Evolutionary conservation across 257 asterid genomes (phyloP).

Genomic region (Nicotiana otophora): DNA sequence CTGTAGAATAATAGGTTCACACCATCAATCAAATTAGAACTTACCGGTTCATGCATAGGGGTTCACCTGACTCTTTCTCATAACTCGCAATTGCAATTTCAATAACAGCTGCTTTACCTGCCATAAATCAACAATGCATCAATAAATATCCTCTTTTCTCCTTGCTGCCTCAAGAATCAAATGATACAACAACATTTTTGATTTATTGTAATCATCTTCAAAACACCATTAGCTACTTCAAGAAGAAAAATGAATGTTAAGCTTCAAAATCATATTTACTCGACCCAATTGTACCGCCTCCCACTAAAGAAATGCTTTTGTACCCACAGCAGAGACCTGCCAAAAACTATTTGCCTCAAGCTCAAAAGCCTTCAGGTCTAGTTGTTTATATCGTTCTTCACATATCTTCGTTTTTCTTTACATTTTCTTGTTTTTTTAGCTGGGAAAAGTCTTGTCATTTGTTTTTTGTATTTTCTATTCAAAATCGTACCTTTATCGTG

Average conservation of each 20-base stretch:
- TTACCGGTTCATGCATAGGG: slow-evolving; percentile 85
- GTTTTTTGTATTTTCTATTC: not conserved
- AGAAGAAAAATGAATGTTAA: not conserved
- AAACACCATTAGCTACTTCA: not conserved
- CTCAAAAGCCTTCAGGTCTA: not conserved
- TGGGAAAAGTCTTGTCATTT: not conserved
- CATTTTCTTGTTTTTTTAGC: not conserved
- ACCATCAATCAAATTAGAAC: slow-evolving; percentile 10
- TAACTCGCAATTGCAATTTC: slow-evolving; percentile 65
- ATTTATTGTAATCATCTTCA: not conserved
- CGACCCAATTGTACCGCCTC: not conserved
- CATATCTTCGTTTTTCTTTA: not conserved
- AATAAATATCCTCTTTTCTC: not conserved
- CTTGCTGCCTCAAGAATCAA: not conserved
- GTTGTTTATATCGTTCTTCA: not conserved
- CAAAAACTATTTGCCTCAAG: not conserved
- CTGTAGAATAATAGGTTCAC: not conserved
- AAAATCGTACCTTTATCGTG: slow-evolving; percentile 78
- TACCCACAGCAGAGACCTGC: not conserved
- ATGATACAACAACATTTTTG: not conserved
- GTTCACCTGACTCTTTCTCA: slow-evolving; percentile 63
- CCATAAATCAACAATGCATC: slow-evolving; percentile 12
- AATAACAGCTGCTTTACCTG: slow-evolving; percentile 81
- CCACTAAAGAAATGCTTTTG: not conserved
- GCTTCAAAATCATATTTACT: not conserved